Evolutionary conservation across 441 rosid genomes (phyloP).

Genomic region (Corymbia calophylla): DNA sequence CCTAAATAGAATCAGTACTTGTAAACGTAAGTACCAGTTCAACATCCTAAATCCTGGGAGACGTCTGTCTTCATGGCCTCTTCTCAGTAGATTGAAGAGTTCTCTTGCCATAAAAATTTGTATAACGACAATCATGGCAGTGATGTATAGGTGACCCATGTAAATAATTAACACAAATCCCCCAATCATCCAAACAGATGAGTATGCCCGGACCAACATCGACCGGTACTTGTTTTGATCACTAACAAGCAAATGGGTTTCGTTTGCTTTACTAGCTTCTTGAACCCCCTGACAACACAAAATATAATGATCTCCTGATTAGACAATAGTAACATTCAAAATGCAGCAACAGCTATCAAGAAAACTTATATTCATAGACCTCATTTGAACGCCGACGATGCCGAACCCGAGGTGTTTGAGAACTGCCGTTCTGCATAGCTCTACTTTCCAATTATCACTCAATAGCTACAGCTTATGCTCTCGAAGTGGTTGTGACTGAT

Average conservation of each 20-base stretch:
- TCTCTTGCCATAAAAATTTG: slow-evolving; percentile 4
- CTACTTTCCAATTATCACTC: neutral
- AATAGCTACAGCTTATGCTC: neutral
- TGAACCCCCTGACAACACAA: neutral
- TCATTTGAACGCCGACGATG: slow-evolving; percentile 35
- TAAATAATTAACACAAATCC: neutral
- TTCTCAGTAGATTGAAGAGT: slow-evolving; percentile 5
- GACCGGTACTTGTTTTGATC: slow-evolving; percentile 1
- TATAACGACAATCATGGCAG: neutral
- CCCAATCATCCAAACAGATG: slow-evolving; percentile 2
- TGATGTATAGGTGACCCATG: slow-evolving; percentile 2
- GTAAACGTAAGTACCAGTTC: neutral
- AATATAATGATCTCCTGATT: neutral
- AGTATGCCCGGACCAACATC: slow-evolving; percentile 1
- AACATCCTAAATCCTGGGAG: slow-evolving; percentile 7
- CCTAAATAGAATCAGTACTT: neutral
- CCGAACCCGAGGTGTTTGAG: slow-evolving; percentile 11
- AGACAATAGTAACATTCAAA: neutral
- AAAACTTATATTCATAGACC: slow-evolving; percentile 8
- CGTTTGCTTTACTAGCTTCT: slow-evolving; percentile 1
- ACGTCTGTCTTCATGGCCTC: neutral
- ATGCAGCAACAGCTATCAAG: neutral
- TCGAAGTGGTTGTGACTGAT: neutral
- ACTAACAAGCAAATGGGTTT: neutral
- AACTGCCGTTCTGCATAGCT: neutral